These are phyloP conservation scores for Scutellaria galericulata DNA, from an alignment of 257 asterid species.

Conservation along the genomic window DNA sequence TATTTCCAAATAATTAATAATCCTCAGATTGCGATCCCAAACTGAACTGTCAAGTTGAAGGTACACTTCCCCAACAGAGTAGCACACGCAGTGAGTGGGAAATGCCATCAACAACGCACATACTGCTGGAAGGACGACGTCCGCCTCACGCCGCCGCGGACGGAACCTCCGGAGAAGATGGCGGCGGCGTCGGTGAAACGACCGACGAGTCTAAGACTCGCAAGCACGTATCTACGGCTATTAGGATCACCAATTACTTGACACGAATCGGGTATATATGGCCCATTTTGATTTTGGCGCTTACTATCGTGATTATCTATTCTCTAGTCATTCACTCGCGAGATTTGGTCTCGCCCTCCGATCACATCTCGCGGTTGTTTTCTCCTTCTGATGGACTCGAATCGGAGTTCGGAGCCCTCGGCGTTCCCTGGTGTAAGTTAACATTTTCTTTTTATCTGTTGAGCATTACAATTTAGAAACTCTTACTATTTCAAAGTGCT, in stretches of 20 bases:
- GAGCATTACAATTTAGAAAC: conserved; percentile 5
- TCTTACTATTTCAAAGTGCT: not conserved
- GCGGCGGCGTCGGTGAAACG: conserved; percentile 39
- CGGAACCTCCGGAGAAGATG: conserved; percentile 39
- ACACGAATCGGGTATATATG: conserved; percentile 64
- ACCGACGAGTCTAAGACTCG: conserved; percentile 79
- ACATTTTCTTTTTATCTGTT: conserved; percentile 11
- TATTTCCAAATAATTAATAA: conserved; percentile 9
- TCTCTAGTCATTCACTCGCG: conserved; percentile 54
- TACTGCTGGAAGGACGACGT: conserved; percentile 75
- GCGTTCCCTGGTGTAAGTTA: conserved; percentile 92
- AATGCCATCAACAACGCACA: conserved; percentile 44
- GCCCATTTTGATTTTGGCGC: conserved; percentile 57
- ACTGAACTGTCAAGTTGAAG: conserved; percentile 28
- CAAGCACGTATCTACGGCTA: conserved; percentile 48
- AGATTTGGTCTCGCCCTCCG: conserved; percentile 59
- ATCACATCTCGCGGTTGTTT: conserved; percentile 63
- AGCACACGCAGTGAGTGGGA: conserved; percentile 36
- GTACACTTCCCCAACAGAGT: conserved; percentile 28
- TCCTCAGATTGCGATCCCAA: not conserved
- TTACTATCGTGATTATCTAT: conserved; percentile 46
- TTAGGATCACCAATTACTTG: conserved; percentile 56
- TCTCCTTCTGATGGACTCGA: conserved; percentile 67
- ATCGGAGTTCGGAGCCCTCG: conserved; percentile 86
- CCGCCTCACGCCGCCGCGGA: conserved; percentile 55